Evolutionary conservation across 495 filamentous ascomycete genomes (phyloP).

Genomic region (Acidomyces sp.): DNA sequence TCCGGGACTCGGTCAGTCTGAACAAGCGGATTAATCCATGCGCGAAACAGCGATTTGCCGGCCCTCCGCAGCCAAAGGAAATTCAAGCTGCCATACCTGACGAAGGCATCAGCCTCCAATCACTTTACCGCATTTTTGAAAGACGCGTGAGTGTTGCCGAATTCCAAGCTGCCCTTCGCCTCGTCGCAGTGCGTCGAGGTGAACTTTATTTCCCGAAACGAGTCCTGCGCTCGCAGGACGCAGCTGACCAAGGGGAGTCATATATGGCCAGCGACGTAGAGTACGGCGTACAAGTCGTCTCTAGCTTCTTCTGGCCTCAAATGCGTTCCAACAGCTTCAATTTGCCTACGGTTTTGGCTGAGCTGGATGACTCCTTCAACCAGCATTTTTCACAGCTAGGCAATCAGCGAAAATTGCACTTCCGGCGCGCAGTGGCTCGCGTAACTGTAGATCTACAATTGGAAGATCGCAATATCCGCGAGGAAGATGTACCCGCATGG

Average conservation of each 20-base stretch:
- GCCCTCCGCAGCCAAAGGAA: slow-evolving; percentile 20
- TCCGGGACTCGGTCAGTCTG: slow-evolving; percentile 53
- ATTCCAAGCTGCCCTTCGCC: slow-evolving; percentile 11
- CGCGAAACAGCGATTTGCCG: slow-evolving; percentile 34
- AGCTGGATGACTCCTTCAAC: slow-evolving; percentile 57
- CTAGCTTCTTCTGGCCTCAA: slow-evolving; percentile 86
- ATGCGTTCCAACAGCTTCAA: slow-evolving; percentile 64
- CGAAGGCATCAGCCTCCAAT: slow-evolving; percentile 22
- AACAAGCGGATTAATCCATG: slow-evolving; percentile 36
- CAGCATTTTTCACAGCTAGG: slow-evolving; percentile 50
- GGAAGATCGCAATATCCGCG: slow-evolving; percentile 56
- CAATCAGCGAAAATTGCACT: slow-evolving; percentile 65
- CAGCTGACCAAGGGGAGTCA: background rate
- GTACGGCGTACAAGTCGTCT: slow-evolving; percentile 58
- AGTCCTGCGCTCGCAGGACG: slow-evolving; percentile 4
- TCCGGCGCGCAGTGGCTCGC: slow-evolving; percentile 70
- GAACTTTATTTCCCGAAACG: slow-evolving; percentile 15
- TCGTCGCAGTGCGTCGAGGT: slow-evolving; percentile 12
- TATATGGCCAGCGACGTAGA: background rate
- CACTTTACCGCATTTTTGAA: slow-evolving; percentile 6
- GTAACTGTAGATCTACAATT: slow-evolving; percentile 72
- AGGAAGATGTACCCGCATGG: slow-evolving; percentile 65
- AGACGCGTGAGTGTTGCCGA: slow-evolving; percentile 7
- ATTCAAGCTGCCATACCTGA: slow-evolving; percentile 24
- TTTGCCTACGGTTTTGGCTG: slow-evolving; percentile 49